Conservation (phyloP, 805 yeast genomes). For the Ogataea angusta region DNA sequence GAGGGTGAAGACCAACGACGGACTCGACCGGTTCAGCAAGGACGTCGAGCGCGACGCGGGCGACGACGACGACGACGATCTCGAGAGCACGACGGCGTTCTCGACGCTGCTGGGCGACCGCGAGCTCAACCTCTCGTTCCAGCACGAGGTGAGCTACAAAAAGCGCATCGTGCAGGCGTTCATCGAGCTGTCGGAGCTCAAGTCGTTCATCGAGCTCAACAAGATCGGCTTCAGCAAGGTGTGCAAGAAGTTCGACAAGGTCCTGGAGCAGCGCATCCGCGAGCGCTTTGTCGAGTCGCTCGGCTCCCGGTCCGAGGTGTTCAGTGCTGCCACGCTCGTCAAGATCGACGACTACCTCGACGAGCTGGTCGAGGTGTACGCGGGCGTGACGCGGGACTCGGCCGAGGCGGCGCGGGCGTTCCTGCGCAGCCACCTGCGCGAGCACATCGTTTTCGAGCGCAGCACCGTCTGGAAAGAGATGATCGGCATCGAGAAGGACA, state of each 20-base stretch:
- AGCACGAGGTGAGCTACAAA: constrained; percentile 46
- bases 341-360: constrained; percentile 31
- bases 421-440: constrained; percentile 52
- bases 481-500: constrained; percentile 43
- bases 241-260: constrained; percentile 51
- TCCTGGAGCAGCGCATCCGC: constrained; percentile 42
- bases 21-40: constrained; percentile 14
- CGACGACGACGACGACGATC: constrained; percentile 37
- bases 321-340: constrained; percentile 29
- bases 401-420: constrained; percentile 21
- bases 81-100: constrained; percentile 34
- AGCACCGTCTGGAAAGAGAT: constrained; percentile 56
- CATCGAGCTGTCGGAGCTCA: constrained; percentile 46
- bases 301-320: constrained; percentile 34
- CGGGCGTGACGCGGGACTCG: constrained; percentile 24
- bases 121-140: constrained; percentile 47
- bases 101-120: constrained; percentile 49
- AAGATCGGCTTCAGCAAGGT: constrained; percentile 53
- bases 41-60: constrained; percentile 23
- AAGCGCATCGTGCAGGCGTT: constrained; percentile 43
- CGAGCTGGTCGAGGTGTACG: constrained; percentile 29
- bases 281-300: constrained; percentile 36
- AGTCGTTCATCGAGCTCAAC: constrained; percentile 49
- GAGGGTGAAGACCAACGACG: constrained; percentile 19
- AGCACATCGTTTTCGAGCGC: constrained; percentile 55